Evolutionary conservation across 805 yeast genomes (phyloP).

Genomic region (Torulaspora maleeae): DNA sequence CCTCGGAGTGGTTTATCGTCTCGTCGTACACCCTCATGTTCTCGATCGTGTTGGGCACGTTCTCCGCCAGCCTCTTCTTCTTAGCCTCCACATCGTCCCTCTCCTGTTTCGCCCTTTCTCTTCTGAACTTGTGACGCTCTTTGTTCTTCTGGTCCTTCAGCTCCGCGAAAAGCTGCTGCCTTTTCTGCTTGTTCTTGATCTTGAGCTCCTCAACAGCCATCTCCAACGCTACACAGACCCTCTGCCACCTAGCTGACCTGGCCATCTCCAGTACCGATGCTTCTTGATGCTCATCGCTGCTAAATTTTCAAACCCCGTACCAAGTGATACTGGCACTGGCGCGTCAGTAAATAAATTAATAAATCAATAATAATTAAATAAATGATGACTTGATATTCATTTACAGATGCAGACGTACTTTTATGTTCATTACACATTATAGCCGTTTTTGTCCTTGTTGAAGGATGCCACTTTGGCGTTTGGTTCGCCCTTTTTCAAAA

Average conservation of each 20-base stretch:
- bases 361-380: neutral
- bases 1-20: slow-evolving; percentile 51
- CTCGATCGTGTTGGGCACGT: slow-evolving; percentile 80
- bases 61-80: slow-evolving; percentile 70
- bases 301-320: slow-evolving; percentile 7
- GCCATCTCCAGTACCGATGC: neutral
- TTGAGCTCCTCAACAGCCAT: slow-evolving; percentile 37
- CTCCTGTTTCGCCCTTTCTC: slow-evolving; percentile 85
- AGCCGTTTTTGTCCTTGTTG: neutral
- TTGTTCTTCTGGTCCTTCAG: slow-evolving; percentile 71
- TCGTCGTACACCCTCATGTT: slow-evolving; percentile 82
- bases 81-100: slow-evolving; percentile 74
- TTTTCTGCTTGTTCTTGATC: slow-evolving; percentile 70
- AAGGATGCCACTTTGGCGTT: slow-evolving; percentile 34
- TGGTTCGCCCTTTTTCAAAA: slow-evolving; percentile 56
- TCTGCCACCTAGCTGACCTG: neutral
- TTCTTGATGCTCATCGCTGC: slow-evolving; percentile 11
- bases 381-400: neutral
- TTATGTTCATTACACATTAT: neutral
- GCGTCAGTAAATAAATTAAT: neutral
- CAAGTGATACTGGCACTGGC: neutral
- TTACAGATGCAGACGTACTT: slow-evolving; percentile 1
- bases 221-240: neutral
- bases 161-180: slow-evolving; percentile 73
- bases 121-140: slow-evolving; percentile 68